A percentile compares a stretch with the other conserved stretches of the same genome.
phyloP scores from a whole-genome alignment of 2,329 filamentous ascomycete species.

The Moelleriella libera region DNA sequence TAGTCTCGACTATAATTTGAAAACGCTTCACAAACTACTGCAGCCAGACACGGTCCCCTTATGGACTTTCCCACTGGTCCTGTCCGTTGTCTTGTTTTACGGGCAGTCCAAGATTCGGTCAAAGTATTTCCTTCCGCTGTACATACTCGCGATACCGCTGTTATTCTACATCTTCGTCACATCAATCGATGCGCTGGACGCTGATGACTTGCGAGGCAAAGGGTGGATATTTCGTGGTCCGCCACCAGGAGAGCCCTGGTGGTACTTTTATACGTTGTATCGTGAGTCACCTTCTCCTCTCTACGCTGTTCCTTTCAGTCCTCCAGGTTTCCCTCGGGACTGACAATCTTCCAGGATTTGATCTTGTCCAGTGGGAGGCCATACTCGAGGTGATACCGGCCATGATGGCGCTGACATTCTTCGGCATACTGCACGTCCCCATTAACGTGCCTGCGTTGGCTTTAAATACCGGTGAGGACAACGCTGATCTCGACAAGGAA shows the following conservation, averaged over 20 bases:
- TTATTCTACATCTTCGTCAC: slow-evolving; percentile 69
- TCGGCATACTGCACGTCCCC: slow-evolving; percentile 89
- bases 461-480: slow-evolving; percentile 81
- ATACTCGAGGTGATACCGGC: slow-evolving; percentile 76
- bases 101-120: slow-evolving; percentile 64
- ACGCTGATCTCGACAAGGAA: slow-evolving; percentile 81
- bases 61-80: slow-evolving; percentile 66
- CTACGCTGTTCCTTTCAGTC: not conserved
- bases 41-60: slow-evolving; percentile 60
- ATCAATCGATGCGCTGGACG: slow-evolving; percentile 51
- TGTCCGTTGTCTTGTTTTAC: slow-evolving; percentile 65
- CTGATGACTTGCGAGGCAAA: slow-evolving; percentile 49
- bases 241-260: slow-evolving; percentile 78
- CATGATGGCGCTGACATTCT: slow-evolving; percentile 95
- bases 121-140: slow-evolving; percentile 75
- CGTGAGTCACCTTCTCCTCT: slow-evolving; percentile 39
- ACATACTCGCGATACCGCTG: slow-evolving; percentile 66
- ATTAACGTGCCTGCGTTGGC: slow-evolving; percentile 95
- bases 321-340: not conserved
- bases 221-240: slow-evolving; percentile 93
- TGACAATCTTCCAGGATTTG: slow-evolving; percentile 45
- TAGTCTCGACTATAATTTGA: slow-evolving; percentile 66
- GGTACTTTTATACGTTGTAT: slow-evolving; percentile 94
- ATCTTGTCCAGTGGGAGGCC: slow-evolving; percentile 69
- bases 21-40: slow-evolving; percentile 63